These are phyloP conservation scores for Lepidium africanum DNA, from an alignment of 345 rosid genomes.

Conservation along the genomic window DNA sequence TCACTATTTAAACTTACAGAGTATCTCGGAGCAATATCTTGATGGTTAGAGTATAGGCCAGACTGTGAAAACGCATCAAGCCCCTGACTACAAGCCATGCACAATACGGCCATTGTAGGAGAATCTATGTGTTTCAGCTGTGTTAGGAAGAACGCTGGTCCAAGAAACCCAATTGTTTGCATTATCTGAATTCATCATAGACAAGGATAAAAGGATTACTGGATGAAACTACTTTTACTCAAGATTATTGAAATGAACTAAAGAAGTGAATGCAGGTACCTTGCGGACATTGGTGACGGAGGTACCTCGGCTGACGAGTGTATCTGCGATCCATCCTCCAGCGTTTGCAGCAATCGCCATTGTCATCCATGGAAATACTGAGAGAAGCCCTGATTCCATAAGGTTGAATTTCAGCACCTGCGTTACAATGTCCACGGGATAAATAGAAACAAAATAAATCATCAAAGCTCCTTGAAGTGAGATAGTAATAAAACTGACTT, in stretches of 20 bases:
- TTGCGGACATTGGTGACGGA: slow-evolving; percentile 83
- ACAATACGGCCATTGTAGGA: slow-evolving; percentile 59
- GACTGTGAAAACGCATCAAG: slow-evolving; percentile 96
- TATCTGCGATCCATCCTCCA: slow-evolving; percentile 97
- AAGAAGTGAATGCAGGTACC: slow-evolving; percentile 37
- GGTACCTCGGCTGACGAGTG: slow-evolving; percentile 74
- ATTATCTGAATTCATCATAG: slow-evolving; percentile 49
- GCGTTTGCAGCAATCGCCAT: slow-evolving; percentile 91
- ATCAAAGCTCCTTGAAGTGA: not conserved
- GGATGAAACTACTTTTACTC: not conserved
- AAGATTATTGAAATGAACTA: not conserved
- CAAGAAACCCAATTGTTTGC: slow-evolving; percentile 95
- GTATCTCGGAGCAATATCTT: slow-evolving; percentile 93
- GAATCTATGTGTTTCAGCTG: slow-evolving; percentile 86
- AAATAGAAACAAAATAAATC: not conserved
- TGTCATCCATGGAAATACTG: slow-evolving; percentile 90
- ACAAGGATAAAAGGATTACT: not conserved
- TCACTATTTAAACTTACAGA: slow-evolving; percentile 46
- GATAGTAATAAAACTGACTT: slow-evolving; percentile 38
- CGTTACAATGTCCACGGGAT: not conserved
- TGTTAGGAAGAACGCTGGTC: slow-evolving; percentile 92
- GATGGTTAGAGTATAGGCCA: slow-evolving; percentile 90
- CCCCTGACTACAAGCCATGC: slow-evolving; percentile 89
- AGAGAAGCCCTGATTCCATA: slow-evolving; percentile 76
- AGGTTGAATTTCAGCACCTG: slow-evolving; percentile 90